A percentile compares a stretch with the other conserved stretches of the same genome.
These are phyloP conservation scores for Silene noctiflora DNA, from an alignment of 179 eudicot species.

Conservation along the genomic window DNA sequence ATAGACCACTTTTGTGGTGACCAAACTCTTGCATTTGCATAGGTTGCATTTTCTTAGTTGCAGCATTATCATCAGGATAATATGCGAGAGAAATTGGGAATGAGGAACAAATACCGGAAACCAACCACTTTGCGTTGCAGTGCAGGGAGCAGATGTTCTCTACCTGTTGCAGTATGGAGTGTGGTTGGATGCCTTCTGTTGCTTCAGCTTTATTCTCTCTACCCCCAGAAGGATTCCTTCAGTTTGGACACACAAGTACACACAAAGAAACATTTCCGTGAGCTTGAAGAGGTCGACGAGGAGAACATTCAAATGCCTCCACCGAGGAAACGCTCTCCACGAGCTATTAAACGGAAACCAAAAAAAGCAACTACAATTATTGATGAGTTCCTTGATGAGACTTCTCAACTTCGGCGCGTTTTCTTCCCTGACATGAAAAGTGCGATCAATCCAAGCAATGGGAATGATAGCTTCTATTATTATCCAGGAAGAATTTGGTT, in stretches of 20 bases:
- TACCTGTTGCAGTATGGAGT: slow-evolving; percentile 48
- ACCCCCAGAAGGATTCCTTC: slow-evolving; percentile 36
- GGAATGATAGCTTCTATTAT: slow-evolving; percentile 59
- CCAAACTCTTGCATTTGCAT: slow-evolving; percentile 49
- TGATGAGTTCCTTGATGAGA: slow-evolving; percentile 90
- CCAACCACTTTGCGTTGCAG: slow-evolving; percentile 76
- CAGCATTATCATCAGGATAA: slow-evolving; percentile 56
- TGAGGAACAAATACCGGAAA: slow-evolving; percentile 87
- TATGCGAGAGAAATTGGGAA: slow-evolving; percentile 58
- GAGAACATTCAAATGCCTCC: slow-evolving; percentile 82
- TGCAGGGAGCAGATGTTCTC: slow-evolving; percentile 78
- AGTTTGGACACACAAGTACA: slow-evolving; percentile 30
- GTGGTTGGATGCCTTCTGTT: slow-evolving; percentile 59
- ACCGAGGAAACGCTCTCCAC: slow-evolving; percentile 86
- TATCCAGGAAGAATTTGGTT: slow-evolving; percentile 92
- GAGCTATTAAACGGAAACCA: slow-evolving; percentile 82
- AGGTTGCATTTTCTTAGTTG: slow-evolving; percentile 61
- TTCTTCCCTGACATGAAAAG: slow-evolving; percentile 72
- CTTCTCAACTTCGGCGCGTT: slow-evolving; percentile 70
- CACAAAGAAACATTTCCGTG: slow-evolving; percentile 35
- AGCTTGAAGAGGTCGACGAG: slow-evolving; percentile 75
- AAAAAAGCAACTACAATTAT: slow-evolving; percentile 55
- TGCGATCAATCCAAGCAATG: slow-evolving; percentile 68
- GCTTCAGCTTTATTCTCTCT: slow-evolving; percentile 56
- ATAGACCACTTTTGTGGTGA: slow-evolving; percentile 36